A percentile compares a stretch with the other conserved stretches of the same genome.
phyloP scores from a whole-genome alignment of 2,329 filamentous ascomycete species.

The Venturia effusa region DNA sequence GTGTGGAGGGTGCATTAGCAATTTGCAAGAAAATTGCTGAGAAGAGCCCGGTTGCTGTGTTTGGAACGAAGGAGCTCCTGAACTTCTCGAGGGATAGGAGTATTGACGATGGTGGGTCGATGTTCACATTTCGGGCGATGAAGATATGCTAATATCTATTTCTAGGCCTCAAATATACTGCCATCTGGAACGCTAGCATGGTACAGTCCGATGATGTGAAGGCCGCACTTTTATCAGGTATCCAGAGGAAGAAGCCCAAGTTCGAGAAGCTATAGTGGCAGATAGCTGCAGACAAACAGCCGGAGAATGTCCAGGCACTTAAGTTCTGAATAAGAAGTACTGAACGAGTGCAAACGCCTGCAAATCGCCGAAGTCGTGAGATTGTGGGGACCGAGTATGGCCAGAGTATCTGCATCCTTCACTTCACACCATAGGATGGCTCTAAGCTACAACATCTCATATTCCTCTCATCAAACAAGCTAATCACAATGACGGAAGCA shows the following conservation, averaged over 20 bases:
- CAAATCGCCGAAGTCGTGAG: too few relatives aligned
- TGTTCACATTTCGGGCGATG: background rate
- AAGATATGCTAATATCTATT: background rate
- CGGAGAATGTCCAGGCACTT: too few relatives aligned
- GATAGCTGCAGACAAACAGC: background rate
- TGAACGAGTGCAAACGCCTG: too few relatives aligned
- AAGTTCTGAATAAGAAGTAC: too few relatives aligned
- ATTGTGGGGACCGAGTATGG: background rate
- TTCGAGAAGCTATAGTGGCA: slow-evolving; percentile 54
- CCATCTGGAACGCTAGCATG: slow-evolving; percentile 76
- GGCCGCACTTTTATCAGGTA: slow-evolving; percentile 60
- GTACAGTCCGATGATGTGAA: slow-evolving; percentile 71
- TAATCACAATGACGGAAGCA: too few relatives aligned
- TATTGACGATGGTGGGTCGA: slow-evolving; percentile 58
- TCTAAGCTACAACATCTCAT: too few relatives aligned
- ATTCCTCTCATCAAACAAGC: too few relatives aligned
- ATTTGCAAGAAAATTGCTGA: slow-evolving; percentile 55
- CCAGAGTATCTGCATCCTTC: background rate
- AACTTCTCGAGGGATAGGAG: slow-evolving; percentile 71
- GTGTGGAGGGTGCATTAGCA: slow-evolving; percentile 51
- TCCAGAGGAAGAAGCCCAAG: slow-evolving; percentile 67
- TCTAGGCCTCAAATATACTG: slow-evolving; percentile 65
- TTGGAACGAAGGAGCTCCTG: slow-evolving; percentile 78
- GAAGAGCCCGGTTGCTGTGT: slow-evolving; percentile 82
- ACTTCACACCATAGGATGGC: background rate